phyloP scores from a whole-genome alignment of 306 rosid genomes.

The Lagenaria siceraria region DNA sequence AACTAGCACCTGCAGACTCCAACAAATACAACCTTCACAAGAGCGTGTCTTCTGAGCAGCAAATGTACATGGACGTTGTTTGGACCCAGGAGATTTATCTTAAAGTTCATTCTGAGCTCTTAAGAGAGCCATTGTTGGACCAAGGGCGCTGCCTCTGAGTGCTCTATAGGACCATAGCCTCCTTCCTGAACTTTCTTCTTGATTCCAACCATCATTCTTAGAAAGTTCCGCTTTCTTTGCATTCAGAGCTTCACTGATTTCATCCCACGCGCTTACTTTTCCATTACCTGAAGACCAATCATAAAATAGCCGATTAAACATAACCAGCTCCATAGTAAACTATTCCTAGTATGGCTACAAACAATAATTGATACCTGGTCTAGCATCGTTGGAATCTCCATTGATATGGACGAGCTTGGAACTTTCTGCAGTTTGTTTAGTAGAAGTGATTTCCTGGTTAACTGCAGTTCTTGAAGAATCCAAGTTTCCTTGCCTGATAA shows the following conservation, averaged over 20 bases:
- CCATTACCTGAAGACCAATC: constrained; percentile 48
- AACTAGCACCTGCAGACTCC: not conserved
- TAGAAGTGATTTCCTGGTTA: not conserved
- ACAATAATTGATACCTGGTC: constrained; percentile 27
- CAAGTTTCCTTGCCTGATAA: constrained; percentile 24
- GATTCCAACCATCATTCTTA: constrained; percentile 37
- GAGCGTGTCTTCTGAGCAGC: not conserved
- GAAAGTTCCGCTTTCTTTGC: constrained; percentile 69
- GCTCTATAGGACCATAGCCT: constrained; percentile 55
- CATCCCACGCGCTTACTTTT: constrained; percentile 62
- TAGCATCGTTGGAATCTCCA: constrained; percentile 15
- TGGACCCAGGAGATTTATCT: constrained; percentile 13
- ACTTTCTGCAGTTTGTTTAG: constrained; percentile 12
- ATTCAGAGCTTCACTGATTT: constrained; percentile 43
- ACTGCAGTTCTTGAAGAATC: constrained; percentile 13
- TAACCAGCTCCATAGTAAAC: constrained; percentile 5
- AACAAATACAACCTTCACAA: not conserved
- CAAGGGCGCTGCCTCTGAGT: constrained; percentile 72
- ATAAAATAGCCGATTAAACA: not conserved
- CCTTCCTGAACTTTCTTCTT: constrained; percentile 34
- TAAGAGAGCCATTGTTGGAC: constrained; percentile 66
- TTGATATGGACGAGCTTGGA: constrained; percentile 9
- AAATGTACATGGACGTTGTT: constrained; percentile 1
- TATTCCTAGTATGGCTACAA: not conserved
- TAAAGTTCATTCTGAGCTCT: constrained; percentile 51